These are phyloP conservation scores for Alternaria dauci DNA, from an alignment of 2,329 filamentous ascomycete genomes.

Conservation along the genomic window DNA sequence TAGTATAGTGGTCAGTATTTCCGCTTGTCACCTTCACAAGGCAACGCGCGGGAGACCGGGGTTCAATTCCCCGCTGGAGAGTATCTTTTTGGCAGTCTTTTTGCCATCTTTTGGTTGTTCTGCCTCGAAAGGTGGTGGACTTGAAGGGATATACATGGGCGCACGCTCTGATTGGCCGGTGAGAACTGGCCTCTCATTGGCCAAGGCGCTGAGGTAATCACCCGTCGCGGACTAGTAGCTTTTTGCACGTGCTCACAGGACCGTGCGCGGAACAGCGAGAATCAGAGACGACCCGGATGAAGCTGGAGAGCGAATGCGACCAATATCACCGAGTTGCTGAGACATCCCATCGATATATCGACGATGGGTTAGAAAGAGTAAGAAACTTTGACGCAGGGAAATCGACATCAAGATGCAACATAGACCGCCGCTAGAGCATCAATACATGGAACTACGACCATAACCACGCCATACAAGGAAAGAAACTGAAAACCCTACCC, in stretches of 20 bases:
- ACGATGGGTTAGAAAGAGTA: background rate
- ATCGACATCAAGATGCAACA: background rate
- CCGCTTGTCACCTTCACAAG: slow-evolving; percentile 18
- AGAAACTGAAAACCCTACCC: no score
- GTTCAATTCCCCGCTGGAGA: slow-evolving; percentile 22
- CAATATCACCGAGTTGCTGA: background rate
- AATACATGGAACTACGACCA: background rate
- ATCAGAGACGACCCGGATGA: no score
- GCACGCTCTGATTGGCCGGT: no score
- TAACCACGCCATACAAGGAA: no score
- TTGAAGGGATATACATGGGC: no score
- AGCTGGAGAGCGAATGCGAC: no score
- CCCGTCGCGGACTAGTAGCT: no score
- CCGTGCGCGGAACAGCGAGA: no score
- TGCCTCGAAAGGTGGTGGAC: no score
- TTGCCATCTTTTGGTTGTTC: background rate
- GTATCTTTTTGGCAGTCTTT: background rate
- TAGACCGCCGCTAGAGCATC: background rate
- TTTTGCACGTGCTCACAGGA: no score
- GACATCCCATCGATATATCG: background rate
- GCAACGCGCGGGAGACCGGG: slow-evolving; percentile 18
- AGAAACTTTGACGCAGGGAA: background rate
- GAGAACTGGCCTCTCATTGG: no score
- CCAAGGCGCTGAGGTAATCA: no score
- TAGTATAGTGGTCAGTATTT: slow-evolving; percentile 28